Evolutionary conservation across 2,329 filamentous ascomycete genomes (phyloP).

Genomic region (Didymella exigua): DNA sequence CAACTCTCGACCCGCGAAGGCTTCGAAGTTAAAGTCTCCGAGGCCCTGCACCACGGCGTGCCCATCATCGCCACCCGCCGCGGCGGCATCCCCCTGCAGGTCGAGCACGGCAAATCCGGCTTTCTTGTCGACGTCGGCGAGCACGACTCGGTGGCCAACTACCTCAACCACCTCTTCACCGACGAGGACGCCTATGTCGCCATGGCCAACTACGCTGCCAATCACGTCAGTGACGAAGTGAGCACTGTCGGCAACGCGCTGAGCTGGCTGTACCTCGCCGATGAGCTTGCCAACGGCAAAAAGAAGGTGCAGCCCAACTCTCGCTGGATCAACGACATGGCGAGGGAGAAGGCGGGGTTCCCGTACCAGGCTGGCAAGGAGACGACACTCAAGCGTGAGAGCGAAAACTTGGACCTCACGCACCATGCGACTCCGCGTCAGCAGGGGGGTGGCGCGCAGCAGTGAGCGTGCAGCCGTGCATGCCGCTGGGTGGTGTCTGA

Average conservation of each 20-base stretch:
- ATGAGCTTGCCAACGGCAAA: slow-evolving; percentile 65
- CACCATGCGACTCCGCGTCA: slow-evolving; percentile 6
- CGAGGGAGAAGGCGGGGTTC: slow-evolving; percentile 66
- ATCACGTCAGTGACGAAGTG: slow-evolving; percentile 78
- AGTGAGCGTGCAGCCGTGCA: too few relatives aligned
- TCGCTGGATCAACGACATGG: slow-evolving; percentile 76
- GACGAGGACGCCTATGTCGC: slow-evolving; percentile 67
- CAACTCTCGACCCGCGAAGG: slow-evolving; percentile 83
- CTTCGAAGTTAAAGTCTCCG: slow-evolving; percentile 86
- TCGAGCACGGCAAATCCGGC: slow-evolving; percentile 72
- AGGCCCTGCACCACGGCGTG: slow-evolving; percentile 79
- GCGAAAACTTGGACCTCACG: slow-evolving; percentile 10
- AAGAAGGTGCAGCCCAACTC: slow-evolving; percentile 63
- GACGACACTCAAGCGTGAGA: slow-evolving; percentile 14
- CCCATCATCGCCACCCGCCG: slow-evolving; percentile 76
- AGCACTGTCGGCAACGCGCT: slow-evolving; percentile 80
- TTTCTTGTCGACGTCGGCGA: slow-evolving; percentile 76
- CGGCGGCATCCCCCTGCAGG: slow-evolving; percentile 81
- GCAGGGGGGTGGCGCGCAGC: neutral
- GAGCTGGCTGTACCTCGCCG: slow-evolving; percentile 77
- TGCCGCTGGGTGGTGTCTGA: too few relatives aligned
- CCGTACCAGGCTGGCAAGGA: slow-evolving; percentile 63
- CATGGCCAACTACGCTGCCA: slow-evolving; percentile 69
- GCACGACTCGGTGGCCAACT: slow-evolving; percentile 69
- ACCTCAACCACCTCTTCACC: slow-evolving; percentile 70